Base-by-base conservation (phyloP, 2,329 filamentous ascomycete genomes). In the Ramularia endophylla region DNA sequence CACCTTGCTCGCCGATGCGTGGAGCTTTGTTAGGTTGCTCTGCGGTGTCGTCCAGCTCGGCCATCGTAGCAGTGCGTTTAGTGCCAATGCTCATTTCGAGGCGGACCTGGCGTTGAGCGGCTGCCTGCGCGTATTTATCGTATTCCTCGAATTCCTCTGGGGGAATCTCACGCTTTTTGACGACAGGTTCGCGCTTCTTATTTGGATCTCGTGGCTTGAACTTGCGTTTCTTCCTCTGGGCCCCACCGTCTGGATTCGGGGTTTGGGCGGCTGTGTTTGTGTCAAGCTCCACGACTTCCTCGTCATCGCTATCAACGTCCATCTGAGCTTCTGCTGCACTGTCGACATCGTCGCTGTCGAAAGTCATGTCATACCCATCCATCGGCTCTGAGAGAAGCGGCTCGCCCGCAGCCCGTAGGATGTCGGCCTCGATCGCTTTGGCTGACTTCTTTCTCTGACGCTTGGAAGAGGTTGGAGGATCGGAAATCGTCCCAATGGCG, bases 81-180 rank as follows among this genome's bases (percentile, higher is more conserved):
- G 32, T 33, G 32, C 38, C 44, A 8, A 35, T 18, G 5, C 15
- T 41, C 15, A 51, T 30, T 37, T 53, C 48, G 13, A 36, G 13
- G 27, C 31, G 40, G 2, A 45, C 40, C 2, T 35, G 41, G 8
- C 39, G 44, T 27, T 53, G 38, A n/a, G 50, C 50, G 7, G 36
- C 40, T 15, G 13, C 20, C 27, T 46, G 34, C 7, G 43, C 48
- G 13, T 43, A 44, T 7, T 15, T 18, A n/a, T 54, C 44, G 36
- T 47, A 57, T 12, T 54, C 46, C 8, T 41, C 41, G 20, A 46
- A 43, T 17, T 55, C 53, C 29, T 48, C 39, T 20, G 44, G 30
- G 11, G 43, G 47, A 9, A 46, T 47, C 28, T 47, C 39, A 16
- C 41, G 41, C 19, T 37, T 36, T 22, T 44, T 39, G 20, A 41